These are phyloP conservation scores for Phytopythium litorale DNA, from an alignment of 352 stramenopile genomes.

Conservation along the genomic window DNA sequence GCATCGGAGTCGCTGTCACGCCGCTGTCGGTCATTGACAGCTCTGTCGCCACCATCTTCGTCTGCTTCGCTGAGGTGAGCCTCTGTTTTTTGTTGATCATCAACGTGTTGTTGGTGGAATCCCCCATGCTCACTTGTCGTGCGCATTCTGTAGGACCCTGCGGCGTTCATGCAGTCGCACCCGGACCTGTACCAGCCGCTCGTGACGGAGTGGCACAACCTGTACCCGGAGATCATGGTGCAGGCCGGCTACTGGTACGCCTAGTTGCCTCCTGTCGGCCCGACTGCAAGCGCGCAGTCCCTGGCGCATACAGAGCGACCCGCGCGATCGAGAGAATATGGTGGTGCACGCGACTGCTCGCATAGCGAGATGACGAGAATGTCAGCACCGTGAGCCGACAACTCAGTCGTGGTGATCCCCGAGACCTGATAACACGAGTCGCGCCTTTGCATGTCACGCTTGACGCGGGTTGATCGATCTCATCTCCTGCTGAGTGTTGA, in stretches of 20 bases:
- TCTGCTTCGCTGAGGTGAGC: constrained; percentile 92
- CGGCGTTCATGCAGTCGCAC: constrained; percentile 75
- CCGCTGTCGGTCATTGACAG: constrained; percentile 91
- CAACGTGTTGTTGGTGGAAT: neutral
- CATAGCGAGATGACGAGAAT: neutral
- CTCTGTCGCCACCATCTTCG: constrained; percentile 95
- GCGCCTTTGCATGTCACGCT: neutral
- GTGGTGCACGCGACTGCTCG: neutral
- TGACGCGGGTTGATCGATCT: neutral
- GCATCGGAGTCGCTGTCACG: constrained; percentile 85
- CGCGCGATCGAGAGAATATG: neutral
- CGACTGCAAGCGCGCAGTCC: neutral
- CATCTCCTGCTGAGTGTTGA: neutral
- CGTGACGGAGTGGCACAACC: constrained; percentile 85
- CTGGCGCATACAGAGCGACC: neutral
- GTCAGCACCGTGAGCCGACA: neutral
- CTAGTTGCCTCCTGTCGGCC: constrained; percentile 8
- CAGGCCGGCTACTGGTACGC: constrained; percentile 80
- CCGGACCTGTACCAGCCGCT: constrained; percentile 79
- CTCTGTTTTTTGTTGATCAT: neutral
- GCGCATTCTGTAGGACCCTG: constrained; percentile 43
- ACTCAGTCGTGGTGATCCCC: neutral
- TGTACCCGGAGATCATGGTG: constrained; percentile 89
- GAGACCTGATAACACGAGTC: constrained; percentile 1
- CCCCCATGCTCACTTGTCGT: neutral